Percentiles rank a stretch among this genome's conserved stretches.
Evolutionary conservation across 352 stramenopile genomes (phyloP).

Genomic region (Aphanomyces euteiches): DNA sequence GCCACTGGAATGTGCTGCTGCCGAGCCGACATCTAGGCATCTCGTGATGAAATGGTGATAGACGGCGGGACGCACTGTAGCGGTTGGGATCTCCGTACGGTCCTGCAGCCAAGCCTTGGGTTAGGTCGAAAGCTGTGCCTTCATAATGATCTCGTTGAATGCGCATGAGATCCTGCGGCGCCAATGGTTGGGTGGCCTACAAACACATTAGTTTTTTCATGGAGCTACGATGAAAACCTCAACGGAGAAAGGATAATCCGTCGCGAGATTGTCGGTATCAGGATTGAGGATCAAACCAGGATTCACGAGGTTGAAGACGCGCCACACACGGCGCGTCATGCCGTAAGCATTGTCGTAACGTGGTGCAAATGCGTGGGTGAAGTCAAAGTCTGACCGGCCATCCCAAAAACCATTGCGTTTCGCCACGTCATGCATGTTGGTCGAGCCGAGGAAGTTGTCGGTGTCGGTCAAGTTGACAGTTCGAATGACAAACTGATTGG

Average conservation of each 20-base stretch:
- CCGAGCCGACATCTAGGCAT: constrained; percentile 24
- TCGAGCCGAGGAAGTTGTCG: constrained; percentile 85
- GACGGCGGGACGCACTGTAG: constrained; percentile 47
- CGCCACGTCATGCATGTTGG: constrained; percentile 85
- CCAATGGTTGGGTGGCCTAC: constrained; percentile 43
- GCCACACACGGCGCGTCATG: constrained; percentile 88
- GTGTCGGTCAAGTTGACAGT: constrained; percentile 69
- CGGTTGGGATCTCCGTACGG: constrained; percentile 91
- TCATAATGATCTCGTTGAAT: constrained; percentile 93
- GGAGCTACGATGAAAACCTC: constrained; percentile 26
- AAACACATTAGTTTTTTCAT: neutral
- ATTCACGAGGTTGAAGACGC: constrained; percentile 79
- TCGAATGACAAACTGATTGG: constrained; percentile 94
- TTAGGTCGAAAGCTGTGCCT: constrained; percentile 88
- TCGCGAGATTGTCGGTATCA: constrained; percentile 64
- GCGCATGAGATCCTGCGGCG: constrained; percentile 83
- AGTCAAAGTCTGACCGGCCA: constrained; percentile 71
- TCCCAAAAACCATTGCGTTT: constrained; percentile 79
- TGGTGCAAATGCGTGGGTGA: constrained; percentile 75
- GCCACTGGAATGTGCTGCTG: constrained; percentile 41
- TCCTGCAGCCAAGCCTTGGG: constrained; percentile 59
- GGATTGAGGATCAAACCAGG: constrained; percentile 64
- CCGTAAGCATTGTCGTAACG: constrained; percentile 48
- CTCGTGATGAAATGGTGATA: neutral
- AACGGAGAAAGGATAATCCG: constrained; percentile 86